These are phyloP conservation scores for Fusarium sublunatum DNA, from an alignment of 2,329 filamentous ascomycete genomes.

Conservation along the genomic window DNA sequence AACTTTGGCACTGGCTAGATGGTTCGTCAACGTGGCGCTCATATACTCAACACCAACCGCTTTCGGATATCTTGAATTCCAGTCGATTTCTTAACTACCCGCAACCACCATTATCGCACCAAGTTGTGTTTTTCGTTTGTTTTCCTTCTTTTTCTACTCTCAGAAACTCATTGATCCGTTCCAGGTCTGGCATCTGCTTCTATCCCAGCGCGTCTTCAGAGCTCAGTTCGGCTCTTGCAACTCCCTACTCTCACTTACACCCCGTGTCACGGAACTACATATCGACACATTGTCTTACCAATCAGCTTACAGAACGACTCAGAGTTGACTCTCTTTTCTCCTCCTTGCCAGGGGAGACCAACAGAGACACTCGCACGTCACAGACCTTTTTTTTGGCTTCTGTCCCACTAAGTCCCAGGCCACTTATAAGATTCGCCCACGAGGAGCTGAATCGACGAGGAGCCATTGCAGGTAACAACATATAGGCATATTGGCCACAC, in stretches of 20 bases:
- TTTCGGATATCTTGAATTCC: constrained; percentile 42
- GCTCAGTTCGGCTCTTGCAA: constrained; percentile 9
- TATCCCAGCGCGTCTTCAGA: constrained; percentile 1
- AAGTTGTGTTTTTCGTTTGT: constrained; percentile 19
- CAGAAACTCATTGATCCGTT: background rate
- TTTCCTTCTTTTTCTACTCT: constrained; percentile 10
- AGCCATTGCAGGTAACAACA: constrained; percentile 25
- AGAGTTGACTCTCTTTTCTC: constrained; percentile 28
- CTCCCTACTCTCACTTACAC: constrained; percentile 23
- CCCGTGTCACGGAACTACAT: constrained; percentile 22
- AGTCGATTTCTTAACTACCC: constrained; percentile 38
- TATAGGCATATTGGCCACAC: constrained; percentile 41
- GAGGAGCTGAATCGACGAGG: constrained; percentile 32
- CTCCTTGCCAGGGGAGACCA: constrained; percentile 27
- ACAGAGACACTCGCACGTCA: constrained; percentile 35
- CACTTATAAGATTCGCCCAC: constrained; percentile 23
- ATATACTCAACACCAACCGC: constrained; percentile 43
- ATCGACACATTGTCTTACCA: constrained; percentile 41
- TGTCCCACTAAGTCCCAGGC: constrained; percentile 22
- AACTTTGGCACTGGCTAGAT: constrained; percentile 34
- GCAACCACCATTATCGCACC: constrained; percentile 25
- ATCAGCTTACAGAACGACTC: constrained; percentile 30
- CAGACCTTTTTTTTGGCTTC: constrained; percentile 10
- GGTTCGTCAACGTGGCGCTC: constrained; percentile 31
- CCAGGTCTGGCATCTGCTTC: background rate